Percentiles rank a stretch among this genome's conserved stretches.
These are phyloP conservation scores for Daldinia caldariorum DNA, from an alignment of 495 filamentous ascomycete species.

Conservation along the genomic window DNA sequence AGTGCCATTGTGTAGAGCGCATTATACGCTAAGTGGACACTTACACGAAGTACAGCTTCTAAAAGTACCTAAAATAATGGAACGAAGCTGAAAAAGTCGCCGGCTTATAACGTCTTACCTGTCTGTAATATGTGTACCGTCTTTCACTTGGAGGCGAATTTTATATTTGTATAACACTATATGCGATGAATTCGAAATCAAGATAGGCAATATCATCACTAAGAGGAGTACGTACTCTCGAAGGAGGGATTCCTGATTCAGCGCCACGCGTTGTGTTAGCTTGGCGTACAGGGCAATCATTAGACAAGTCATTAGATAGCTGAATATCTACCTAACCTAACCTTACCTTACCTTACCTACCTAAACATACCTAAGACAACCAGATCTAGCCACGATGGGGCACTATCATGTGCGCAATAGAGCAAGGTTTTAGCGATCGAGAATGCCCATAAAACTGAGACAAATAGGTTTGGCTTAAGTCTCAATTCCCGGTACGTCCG, in stretches of 20 bases:
- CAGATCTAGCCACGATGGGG: constrained; percentile 6
- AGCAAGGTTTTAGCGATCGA: constrained; percentile 5
- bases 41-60: constrained; percentile 1
- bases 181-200: not conserved
- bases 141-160: not conserved
- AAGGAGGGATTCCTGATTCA: constrained; percentile 4
- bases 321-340: not conserved
- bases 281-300: not conserved
- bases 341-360: too few relatives aligned
- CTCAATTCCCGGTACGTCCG: constrained; percentile 11
- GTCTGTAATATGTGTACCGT: not conserved
- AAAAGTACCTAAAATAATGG: not conserved
- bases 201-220: not conserved
- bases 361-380: not conserved
- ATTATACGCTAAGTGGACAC: constrained; percentile 4
- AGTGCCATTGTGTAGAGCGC: constrained; percentile 8
- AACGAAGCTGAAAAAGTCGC: constrained; percentile 3
- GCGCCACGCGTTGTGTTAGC: constrained; percentile 5
- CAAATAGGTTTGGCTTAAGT: not conserved
- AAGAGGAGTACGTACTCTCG: not conserved
- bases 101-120: not conserved
- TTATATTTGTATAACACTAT: not conserved
- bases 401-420: not conserved
- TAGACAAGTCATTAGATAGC: not conserved
- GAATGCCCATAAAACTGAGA: constrained; percentile 8